Conservation (phyloP, 768 basidiomycete genomes). For the Hemileccinum impolitum region DNA sequence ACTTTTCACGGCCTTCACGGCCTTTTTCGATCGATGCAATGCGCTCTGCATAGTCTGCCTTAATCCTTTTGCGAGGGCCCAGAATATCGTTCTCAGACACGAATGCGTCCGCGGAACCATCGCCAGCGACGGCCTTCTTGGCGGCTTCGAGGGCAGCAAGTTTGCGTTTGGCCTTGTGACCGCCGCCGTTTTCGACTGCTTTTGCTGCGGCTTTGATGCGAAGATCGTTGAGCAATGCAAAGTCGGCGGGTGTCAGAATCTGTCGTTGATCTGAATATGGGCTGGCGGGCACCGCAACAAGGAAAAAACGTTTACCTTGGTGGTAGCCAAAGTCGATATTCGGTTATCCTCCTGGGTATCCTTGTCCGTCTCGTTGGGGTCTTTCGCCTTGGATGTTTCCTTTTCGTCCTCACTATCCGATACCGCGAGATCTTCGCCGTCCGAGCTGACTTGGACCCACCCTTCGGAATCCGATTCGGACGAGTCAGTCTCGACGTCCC, state of each 20-base stretch:
- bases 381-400: slow-evolving; percentile 13
- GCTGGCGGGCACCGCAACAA: too few species aligned
- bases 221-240: slow-evolving; percentile 86
- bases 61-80: slow-evolving; percentile 90
- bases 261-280: slow-evolving; percentile 28
- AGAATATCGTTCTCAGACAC: slow-evolving; percentile 90
- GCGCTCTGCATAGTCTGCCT: slow-evolving; percentile 91
- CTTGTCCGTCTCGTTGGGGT: slow-evolving; percentile 3
- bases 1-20: slow-evolving; percentile 92
- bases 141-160: slow-evolving; percentile 74
- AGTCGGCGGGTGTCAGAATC: slow-evolving; percentile 98
- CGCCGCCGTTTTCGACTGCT: slow-evolving; percentile 66
- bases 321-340: slow-evolving; percentile 70
- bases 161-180: slow-evolving; percentile 83
- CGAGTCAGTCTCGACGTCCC: slow-evolving; percentile 80
- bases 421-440: slow-evolving; percentile 65
- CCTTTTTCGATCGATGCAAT: slow-evolving; percentile 90
- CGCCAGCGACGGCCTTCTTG: slow-evolving; percentile 51
- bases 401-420: slow-evolving; percentile 84
- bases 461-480: slow-evolving; percentile 57
- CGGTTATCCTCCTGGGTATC: slow-evolving; percentile 34
- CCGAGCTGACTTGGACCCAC: slow-evolving; percentile 79
- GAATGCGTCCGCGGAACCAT: slow-evolving; percentile 48
- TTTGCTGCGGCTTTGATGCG: slow-evolving; percentile 73
- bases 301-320: too few species aligned